phyloP scores from a whole-genome alignment of 2,329 filamentous ascomycete genomes.

The Fusarium torreyae region DNA sequence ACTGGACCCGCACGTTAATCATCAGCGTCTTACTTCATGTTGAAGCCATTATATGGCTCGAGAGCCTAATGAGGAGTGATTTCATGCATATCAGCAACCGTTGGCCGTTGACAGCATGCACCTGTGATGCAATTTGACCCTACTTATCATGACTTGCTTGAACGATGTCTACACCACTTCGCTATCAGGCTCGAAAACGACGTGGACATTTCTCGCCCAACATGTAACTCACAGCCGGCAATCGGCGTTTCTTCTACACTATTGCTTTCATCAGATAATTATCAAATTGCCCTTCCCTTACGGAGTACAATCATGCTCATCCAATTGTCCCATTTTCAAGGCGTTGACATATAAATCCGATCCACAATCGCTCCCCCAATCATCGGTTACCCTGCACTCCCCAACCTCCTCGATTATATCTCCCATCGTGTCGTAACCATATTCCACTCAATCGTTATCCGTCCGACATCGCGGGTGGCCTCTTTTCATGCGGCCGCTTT shows the following conservation, averaged over 20 bases:
- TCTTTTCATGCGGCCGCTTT: slow-evolving; percentile 46
- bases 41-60: background rate
- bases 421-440: slow-evolving; percentile 24
- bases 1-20: slow-evolving; percentile 19
- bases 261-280: background rate
- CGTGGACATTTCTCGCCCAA: background rate
- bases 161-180: background rate
- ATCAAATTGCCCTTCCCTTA: background rate
- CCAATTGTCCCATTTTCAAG: slow-evolving; percentile 2
- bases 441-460: slow-evolving; percentile 37
- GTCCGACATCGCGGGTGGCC: slow-evolving; percentile 43
- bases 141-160: slow-evolving; percentile 5
- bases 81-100: slow-evolving; percentile 16
- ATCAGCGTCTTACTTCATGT: slow-evolving; percentile 13
- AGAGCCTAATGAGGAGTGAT: slow-evolving; percentile 11
- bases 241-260: background rate
- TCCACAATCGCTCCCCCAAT: slow-evolving; percentile 18
- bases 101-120: slow-evolving; percentile 13
- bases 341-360: slow-evolving; percentile 1
- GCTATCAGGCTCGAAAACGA: slow-evolving; percentile 21
- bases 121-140: slow-evolving; percentile 8
- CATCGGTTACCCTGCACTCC: slow-evolving; percentile 41
- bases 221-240: background rate
- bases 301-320: slow-evolving; percentile 1
- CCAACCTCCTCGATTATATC: slow-evolving; percentile 47